These are phyloP conservation scores for Termitomyces titanicus DNA, from an alignment of 768 basidiomycete species.

Conservation along the genomic window DNA sequence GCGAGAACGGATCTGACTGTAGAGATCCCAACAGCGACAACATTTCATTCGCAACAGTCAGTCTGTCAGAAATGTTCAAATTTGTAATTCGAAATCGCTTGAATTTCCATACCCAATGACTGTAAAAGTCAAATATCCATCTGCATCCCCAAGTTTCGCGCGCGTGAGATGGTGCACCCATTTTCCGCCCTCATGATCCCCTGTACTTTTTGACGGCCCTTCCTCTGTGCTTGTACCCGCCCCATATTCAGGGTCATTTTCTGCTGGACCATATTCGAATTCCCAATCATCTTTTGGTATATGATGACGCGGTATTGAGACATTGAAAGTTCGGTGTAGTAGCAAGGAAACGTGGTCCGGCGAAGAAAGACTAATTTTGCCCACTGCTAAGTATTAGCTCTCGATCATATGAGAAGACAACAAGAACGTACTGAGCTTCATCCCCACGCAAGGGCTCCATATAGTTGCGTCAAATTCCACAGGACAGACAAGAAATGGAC, in stretches of 20 bases:
- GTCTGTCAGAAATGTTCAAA: constrained; percentile 36
- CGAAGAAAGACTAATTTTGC: constrained; percentile 84
- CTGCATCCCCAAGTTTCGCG: constrained; percentile 61
- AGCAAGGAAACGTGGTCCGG: constrained; percentile 92
- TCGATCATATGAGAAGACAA: not conserved
- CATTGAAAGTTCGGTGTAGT: constrained; percentile 89
- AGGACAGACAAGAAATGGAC: constrained; percentile 76
- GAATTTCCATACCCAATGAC: constrained; percentile 72
- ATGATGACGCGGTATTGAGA: constrained; percentile 90
- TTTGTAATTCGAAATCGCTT: constrained; percentile 1
- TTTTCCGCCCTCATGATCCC: constrained; percentile 52
- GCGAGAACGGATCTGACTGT: constrained; percentile 71
- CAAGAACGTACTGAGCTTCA: constrained; percentile 62
- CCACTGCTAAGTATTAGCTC: constrained; percentile 43
- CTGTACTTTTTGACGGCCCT: constrained; percentile 21
- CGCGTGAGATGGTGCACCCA: constrained; percentile 80
- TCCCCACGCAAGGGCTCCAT: constrained; percentile 84
- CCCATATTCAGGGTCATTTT: constrained; percentile 75
- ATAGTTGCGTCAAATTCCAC: constrained; percentile 80
- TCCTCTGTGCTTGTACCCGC: constrained; percentile 25
- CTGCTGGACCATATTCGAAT: constrained; percentile 82
- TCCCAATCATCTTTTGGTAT: constrained; percentile 79
- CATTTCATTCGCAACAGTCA: constrained; percentile 93
- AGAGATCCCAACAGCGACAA: constrained; percentile 84
- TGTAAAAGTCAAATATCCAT: constrained; percentile 73